A percentile compares a stretch with the other conserved stretches of the same genome.
phyloP scores from a whole-genome alignment of 2,329 filamentous ascomycete species.

The Corynespora cassiicola region DNA sequence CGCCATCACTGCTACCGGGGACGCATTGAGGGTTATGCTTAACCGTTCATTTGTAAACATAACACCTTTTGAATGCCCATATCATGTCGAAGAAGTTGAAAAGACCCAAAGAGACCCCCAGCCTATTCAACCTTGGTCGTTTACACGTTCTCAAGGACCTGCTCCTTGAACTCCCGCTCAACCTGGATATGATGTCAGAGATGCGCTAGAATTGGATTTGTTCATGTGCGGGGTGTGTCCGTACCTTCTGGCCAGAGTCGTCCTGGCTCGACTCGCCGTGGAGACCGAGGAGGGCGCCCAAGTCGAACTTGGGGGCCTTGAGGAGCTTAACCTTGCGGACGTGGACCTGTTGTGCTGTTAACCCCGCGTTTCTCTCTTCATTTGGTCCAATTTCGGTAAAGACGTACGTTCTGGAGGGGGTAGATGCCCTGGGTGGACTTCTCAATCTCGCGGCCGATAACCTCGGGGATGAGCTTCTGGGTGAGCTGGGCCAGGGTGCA shows the following conservation, averaged over 20 bases:
- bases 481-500: slow-evolving; percentile 97
- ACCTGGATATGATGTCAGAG: slow-evolving; percentile 36
- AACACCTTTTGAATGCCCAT: slow-evolving; percentile 52
- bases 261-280: slow-evolving; percentile 97
- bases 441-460: slow-evolving; percentile 99
- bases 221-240: neutral
- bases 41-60: slow-evolving; percentile 49
- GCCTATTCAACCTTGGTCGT: slow-evolving; percentile 46
- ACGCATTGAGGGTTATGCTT: slow-evolving; percentile 45
- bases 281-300: slow-evolving; percentile 92
- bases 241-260: slow-evolving; percentile 95
- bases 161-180: slow-evolving; percentile 99
- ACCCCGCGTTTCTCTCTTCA: slow-evolving; percentile 9
- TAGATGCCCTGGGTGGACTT: slow-evolving; percentile 99
- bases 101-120: slow-evolving; percentile 45
- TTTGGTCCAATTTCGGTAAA: slow-evolving; percentile 17
- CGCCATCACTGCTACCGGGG: slow-evolving; percentile 42
- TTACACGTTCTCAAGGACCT: slow-evolving; percentile 93
- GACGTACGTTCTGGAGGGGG: slow-evolving; percentile 92
- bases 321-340: slow-evolving; percentile 99
- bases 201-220: too few relatives aligned
- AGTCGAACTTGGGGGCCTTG: slow-evolving; percentile 98
- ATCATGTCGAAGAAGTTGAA: slow-evolving; percentile 49
- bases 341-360: slow-evolving; percentile 75
- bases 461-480: slow-evolving; percentile 98